Percentiles rank a stretch among this genome's conserved stretches.
Evolutionary conservation across 1,284 basidiomycete genomes (phyloP).

Genomic region (Chondrostereum purpureum): DNA sequence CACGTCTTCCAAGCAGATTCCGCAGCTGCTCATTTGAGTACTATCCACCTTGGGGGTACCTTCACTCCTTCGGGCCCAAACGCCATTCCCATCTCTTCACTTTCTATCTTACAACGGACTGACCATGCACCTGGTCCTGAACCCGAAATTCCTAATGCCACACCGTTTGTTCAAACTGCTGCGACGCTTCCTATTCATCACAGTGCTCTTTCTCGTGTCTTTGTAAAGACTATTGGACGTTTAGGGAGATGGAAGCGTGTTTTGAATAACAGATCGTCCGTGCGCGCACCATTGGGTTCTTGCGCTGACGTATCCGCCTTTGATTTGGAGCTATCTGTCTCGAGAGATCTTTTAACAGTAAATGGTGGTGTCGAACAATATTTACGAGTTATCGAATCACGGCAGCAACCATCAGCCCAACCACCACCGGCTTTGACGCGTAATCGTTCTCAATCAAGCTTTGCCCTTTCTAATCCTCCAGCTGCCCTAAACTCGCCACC

Average conservation of each 20-base stretch:
- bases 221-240: conserved; percentile 76
- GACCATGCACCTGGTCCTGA: conserved; percentile 30
- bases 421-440: too few species aligned
- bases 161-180: conserved; percentile 30
- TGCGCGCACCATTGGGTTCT: conserved; percentile 32
- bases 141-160: conserved; percentile 15
- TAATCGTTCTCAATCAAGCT: neutral
- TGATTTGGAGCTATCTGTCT: conserved; percentile 54
- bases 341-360: conserved; percentile 51
- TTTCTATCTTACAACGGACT: conserved; percentile 37
- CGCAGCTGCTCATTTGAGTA: conserved; percentile 36
- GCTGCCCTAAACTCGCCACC: conserved; percentile 6
- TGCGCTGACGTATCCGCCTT: conserved; percentile 59
- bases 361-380: conserved; percentile 63
- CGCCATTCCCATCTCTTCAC: conserved; percentile 40
- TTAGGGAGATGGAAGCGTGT: conserved; percentile 79
- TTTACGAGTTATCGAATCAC: conserved; percentile 49
- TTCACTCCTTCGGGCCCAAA: conserved; percentile 32
- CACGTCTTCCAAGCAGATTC: conserved; percentile 28
- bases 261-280: conserved; percentile 45
- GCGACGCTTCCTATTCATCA: conserved; percentile 50
- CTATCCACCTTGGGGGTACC: conserved; percentile 28
- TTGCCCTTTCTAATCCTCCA: neutral
- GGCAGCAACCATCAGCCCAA: conserved; percentile 13
- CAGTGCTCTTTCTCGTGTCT: conserved; percentile 63